These are phyloP conservation scores for Blastobotrys indianensis DNA, from an alignment of 1,139 yeast species.

Conservation along the genomic window DNA sequence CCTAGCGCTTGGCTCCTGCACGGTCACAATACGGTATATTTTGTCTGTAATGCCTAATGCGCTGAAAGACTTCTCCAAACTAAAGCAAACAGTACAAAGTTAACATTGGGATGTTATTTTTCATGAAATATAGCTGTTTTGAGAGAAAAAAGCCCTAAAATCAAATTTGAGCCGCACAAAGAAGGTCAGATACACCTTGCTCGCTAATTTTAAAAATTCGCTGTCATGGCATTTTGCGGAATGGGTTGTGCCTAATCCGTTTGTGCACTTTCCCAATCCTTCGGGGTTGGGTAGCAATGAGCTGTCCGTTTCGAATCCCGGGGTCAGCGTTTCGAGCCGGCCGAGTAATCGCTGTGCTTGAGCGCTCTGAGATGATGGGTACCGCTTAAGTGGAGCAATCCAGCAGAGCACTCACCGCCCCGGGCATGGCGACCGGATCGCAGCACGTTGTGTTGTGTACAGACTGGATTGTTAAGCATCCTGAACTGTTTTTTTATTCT, in stretches of 20 bases:
- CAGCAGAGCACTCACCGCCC: conserved; percentile 33
- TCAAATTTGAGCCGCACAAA: too few species aligned
- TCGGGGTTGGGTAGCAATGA: conserved; percentile 19
- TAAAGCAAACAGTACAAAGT: too few species aligned
- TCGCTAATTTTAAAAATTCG: conserved; percentile 10
- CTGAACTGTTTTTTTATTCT: conserved; percentile 4
- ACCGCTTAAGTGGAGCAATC: conserved; percentile 35
- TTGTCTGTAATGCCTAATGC: too few species aligned
- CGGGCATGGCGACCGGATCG: conserved; percentile 34
- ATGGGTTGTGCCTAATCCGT: conserved; percentile 20
- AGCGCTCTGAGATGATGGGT: conserved; percentile 27
- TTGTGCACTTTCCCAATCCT: conserved; percentile 8
- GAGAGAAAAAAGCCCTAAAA: too few species aligned
- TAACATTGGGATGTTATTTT: too few species aligned
- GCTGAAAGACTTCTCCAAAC: too few species aligned
- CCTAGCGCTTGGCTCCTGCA: too few species aligned
- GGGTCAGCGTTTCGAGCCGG: conserved; percentile 29
- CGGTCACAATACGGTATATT: too few species aligned
- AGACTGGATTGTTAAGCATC: background rate
- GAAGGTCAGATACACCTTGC: too few species aligned
- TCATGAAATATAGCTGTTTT: too few species aligned
- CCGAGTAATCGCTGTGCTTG: conserved; percentile 30
- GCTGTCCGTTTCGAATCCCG: conserved; percentile 35
- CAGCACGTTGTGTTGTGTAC: conserved; percentile 18
- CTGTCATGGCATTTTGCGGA: conserved; percentile 31